Evolutionary conservation across 176 grass and related monocot species (phyloP), one percentile per base, ranked within the genome.

Genomic region (Pontederia paniculata): DNA sequence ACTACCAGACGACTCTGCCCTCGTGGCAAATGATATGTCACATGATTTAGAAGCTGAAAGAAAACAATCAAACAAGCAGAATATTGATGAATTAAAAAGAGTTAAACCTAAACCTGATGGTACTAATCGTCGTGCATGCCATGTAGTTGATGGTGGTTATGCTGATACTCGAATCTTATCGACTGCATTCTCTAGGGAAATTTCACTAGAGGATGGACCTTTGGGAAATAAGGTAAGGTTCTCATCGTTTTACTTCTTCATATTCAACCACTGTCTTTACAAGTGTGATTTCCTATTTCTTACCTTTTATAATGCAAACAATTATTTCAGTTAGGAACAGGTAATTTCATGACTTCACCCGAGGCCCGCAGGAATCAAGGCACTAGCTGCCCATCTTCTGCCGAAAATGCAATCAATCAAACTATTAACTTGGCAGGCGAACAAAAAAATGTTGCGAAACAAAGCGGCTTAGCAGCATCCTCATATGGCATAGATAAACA

Each of bases 371-470:
- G 68, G 45, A 98, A 72, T 68, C 72, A 45, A 28, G 83, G 81
- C 63, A 70, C 23, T 46, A 54, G 37, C 17, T 13, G 45, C 54
- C 65, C 61, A 74, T 81, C 80, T 67, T 46, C 75, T 84, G 66
- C 67, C 52, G 90, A 84, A 76, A 74, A 56, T 59, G 46, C 19
- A n/a, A 50, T 60, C 44, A 57, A 69, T 2, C 72, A 88, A 62
- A 64, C 78, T 49, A 76, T 45, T 66, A 91, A 66, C 59, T 88
- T 44, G 70, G 64, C 72, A 66, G 74, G 78, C 18, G 93, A 88
- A 66, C 62, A 70, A 74, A 88, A 77, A 81, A 98, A 91, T 46
- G 71, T 51, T 44, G 49, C 76, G 23, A 88, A 91, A 74, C 42
- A 68, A 76, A 88, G 73, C 37, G 80, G 80, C 16, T 84, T 74